Evolutionary conservation across 768 basidiomycete genomes (phyloP).

Genomic region (Amanita muscaria): DNA sequence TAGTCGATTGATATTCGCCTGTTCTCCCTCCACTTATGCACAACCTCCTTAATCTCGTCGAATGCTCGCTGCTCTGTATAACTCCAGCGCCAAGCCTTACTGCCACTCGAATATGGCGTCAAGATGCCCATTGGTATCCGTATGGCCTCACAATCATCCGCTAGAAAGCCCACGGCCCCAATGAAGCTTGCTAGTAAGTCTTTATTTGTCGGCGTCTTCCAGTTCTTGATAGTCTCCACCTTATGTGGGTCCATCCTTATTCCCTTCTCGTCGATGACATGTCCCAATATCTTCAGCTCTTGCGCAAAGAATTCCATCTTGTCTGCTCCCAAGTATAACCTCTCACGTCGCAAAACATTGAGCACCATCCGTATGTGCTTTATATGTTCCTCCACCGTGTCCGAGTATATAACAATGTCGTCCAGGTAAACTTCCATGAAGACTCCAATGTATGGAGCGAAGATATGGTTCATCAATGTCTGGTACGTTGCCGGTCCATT

Average conservation of each 20-base stretch:
- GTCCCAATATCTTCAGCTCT: slow-evolving; percentile 25
- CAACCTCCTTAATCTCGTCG: slow-evolving; percentile 24
- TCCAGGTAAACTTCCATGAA: slow-evolving; percentile 19
- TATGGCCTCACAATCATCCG: slow-evolving; percentile 16
- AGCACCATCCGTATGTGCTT: slow-evolving; percentile 21
- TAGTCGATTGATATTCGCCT: slow-evolving; percentile 16
- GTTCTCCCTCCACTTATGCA: slow-evolving; percentile 12
- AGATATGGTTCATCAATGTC: slow-evolving; percentile 34
- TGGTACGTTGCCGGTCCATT: slow-evolving; percentile 34
- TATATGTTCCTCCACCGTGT: slow-evolving; percentile 25
- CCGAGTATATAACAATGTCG: slow-evolving; percentile 33
- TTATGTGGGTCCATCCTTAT: slow-evolving; percentile 34
- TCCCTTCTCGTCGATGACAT: slow-evolving; percentile 22
- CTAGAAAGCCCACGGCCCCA: slow-evolving; percentile 28
- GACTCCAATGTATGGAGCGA: slow-evolving; percentile 21
- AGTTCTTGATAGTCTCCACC: slow-evolving; percentile 23
- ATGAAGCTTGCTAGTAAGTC: slow-evolving; percentile 25
- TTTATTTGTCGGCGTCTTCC: slow-evolving; percentile 20
- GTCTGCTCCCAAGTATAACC: slow-evolving; percentile 20
- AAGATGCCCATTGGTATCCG: slow-evolving; percentile 25
- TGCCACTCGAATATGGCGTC: slow-evolving; percentile 11
- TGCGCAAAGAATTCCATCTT: slow-evolving; percentile 20
- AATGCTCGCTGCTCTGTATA: slow-evolving; percentile 22
- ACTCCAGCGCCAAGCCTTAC: slow-evolving; percentile 18
- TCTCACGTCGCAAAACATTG: slow-evolving; percentile 16